Evolutionary conservation across 306 rosid genomes (phyloP), one percentile per base, ranked within the genome.

Genomic region (Vicia villosa): DNA sequence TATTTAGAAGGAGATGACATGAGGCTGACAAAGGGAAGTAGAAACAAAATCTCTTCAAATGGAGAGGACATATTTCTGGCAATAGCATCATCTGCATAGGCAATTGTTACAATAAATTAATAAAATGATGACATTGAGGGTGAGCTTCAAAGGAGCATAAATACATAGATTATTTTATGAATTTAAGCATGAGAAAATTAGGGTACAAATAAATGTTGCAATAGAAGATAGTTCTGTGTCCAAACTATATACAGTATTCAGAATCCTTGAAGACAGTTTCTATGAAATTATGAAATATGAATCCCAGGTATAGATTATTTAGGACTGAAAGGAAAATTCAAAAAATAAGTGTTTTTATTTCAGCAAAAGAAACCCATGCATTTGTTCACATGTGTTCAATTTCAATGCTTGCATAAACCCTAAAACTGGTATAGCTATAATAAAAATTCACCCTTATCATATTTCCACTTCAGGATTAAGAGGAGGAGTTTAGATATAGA

Each of bases 1-100:
- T 78, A 68, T 72, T 87, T 88, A 37, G 98, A 94, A 73, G 98
- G 85, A 77, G 97, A 94, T n/a, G 99, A 87, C 83, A 88, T 80
- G 74, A 94, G 89, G 83, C 91, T 80, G 67, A 91, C 77, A 71
- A 77, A 66, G 41, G 97, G 99, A 84, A 94, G 85, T 74, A 89
- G 77, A 47, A 90, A 87, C 81, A 91, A 77, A 74, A 86, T 76
- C 77, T 94, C 99, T 84, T 91, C 97, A 36, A 85, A 77, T 71
- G 72, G 67, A 72, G 54, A 68, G 80, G 79, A 70, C 67, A 74
- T 61, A 54, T 47, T 57, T 79, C 37, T 62, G 63, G 82, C 69
- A 61, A 74, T 73, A 75, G 80, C 80, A 77, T 49, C 59, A 65
- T 83, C 99, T 94, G 93, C 85, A 69, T 55, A 36, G 45, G 73